phyloP scores from a whole-genome alignment of 2,329 filamentous ascomycete species.

The Paracamarosporium sp. region DNA sequence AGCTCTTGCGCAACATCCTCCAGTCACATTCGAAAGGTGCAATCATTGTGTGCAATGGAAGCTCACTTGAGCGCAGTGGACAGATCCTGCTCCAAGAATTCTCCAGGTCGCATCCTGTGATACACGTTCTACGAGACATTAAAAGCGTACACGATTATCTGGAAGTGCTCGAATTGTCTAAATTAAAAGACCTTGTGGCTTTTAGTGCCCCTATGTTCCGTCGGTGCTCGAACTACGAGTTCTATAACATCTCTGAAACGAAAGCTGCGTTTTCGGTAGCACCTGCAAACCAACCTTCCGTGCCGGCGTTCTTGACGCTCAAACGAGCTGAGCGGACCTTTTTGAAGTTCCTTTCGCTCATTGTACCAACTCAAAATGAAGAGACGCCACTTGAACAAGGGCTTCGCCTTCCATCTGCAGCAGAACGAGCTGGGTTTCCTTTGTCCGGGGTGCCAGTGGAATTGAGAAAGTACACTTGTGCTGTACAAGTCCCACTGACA shows the following conservation, averaged over 20 bases:
- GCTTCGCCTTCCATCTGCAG: background rate
- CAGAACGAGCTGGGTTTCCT: constrained; percentile 55
- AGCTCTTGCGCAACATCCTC: constrained; percentile 67
- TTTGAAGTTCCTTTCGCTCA: constrained; percentile 69
- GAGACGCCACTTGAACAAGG: constrained; percentile 66
- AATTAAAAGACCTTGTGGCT: constrained; percentile 65
- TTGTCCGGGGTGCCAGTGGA: constrained; percentile 68
- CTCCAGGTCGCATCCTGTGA: constrained; percentile 69
- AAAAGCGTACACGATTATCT: constrained; percentile 70
- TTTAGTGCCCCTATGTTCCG: constrained; percentile 66
- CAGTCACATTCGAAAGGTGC: constrained; percentile 64
- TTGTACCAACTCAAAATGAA: constrained; percentile 59
- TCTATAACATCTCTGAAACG: constrained; percentile 74
- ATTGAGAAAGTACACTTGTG: constrained; percentile 70
- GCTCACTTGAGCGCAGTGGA: constrained; percentile 70
- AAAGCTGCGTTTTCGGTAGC: constrained; percentile 20
- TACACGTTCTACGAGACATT: constrained; percentile 72
- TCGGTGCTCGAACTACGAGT: constrained; percentile 75
- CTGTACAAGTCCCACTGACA: constrained; percentile 67
- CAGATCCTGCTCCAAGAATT: constrained; percentile 68
- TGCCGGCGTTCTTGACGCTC: constrained; percentile 68
- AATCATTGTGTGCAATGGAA: constrained; percentile 74
- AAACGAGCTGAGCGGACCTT: constrained; percentile 75
- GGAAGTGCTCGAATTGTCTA: constrained; percentile 58
- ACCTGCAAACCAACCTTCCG: constrained; percentile 38